phyloP scores from a whole-genome alignment of 1,284 basidiomycete genomes.

The Sporisorium exsertum region DNA sequence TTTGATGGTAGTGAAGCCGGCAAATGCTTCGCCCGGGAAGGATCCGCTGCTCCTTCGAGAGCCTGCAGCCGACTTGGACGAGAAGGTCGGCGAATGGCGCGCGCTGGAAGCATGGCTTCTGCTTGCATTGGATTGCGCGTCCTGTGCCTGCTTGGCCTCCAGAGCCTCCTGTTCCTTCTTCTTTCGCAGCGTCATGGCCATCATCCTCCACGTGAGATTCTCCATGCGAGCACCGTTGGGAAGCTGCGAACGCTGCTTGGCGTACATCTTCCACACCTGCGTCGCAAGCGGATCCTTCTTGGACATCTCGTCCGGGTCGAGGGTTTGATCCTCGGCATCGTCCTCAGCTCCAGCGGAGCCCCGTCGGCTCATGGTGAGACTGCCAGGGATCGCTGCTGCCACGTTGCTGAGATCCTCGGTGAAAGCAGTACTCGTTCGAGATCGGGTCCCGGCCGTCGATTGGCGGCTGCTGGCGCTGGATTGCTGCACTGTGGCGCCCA shows the following conservation, averaged over 20 bases:
- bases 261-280: constrained; percentile 97
- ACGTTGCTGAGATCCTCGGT: constrained; percentile 24
- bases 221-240: constrained; percentile 96
- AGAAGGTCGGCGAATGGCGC: constrained; percentile 39
- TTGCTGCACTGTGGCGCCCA: constrained; percentile 7
- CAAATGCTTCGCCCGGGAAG: constrained; percentile 21
- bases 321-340: constrained; percentile 40
- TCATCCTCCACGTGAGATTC: constrained; percentile 97
- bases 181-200: constrained; percentile 91
- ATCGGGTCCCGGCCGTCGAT: constrained; percentile 20
- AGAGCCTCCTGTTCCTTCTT: constrained; percentile 72
- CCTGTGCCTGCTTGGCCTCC: constrained; percentile 40
- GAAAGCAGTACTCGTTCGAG: constrained; percentile 31
- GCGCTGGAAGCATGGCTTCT: constrained; percentile 43
- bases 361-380: constrained; percentile 45
- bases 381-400: constrained; percentile 19
- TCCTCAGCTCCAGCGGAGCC: constrained; percentile 57
- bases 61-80: constrained; percentile 26
- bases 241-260: constrained; percentile 84
- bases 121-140: constrained; percentile 30
- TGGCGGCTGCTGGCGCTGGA: constrained; percentile 16
- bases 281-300: constrained; percentile 87
- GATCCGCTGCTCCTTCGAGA: constrained; percentile 55
- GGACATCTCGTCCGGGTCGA: constrained; percentile 69
- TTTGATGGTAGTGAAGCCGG: constrained; percentile 42